Base-by-base conservation (phyloP, 1,139 yeast genomes). In the Debaryomyces singareniensis region DNA sequence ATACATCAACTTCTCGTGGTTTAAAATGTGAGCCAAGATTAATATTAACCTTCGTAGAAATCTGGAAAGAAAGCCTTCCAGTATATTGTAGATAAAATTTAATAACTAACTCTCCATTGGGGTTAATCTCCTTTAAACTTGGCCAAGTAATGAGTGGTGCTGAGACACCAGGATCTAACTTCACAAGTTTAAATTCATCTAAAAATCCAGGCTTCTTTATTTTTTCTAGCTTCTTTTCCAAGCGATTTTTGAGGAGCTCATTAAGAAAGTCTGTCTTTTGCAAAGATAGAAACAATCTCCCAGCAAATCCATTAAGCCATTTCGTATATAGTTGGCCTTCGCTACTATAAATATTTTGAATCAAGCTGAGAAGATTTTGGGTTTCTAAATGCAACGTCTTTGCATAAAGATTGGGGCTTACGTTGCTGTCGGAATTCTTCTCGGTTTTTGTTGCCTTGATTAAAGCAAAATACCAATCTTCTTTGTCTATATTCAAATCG, bases 281-380 rank as follows among this genome's bases (percentile, higher is more conserved):
- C 12, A 84, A 56, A 0, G 87, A 74, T 20, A 91, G 58, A 46
- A 89, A 91, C 14, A 89, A 42, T 35, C 97, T 64, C 0, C 97
- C 97, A 9, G 84, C 45, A 5, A 89, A 42, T 0, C 95, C 96
- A 54, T 91, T 91, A 18, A 91, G 55, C 98, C 97, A 91, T 47
- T 85, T 76, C 1, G 94, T 78, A 24, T 84, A 82, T 18, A 84
- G 54, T 45, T 86, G 93, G 2, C 87, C 87, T 44, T 84, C 94
- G 0, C 89, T 74, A 2, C 94, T 78, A 45, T 86, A 83, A 27
- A 86, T 52, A 0, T 83, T 73, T 46, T 82, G 89, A 31, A 86
- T 83, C 40, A 87, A 58, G 32, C 73, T 75, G 37, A 84, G 68
- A 68, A 83, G 76, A 45, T 86, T 84, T 5, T 69, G 60, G 0